Evolutionary conservation across 1,284 basidiomycete species (phyloP).

Genomic region (Marasmius fiardii): DNA sequence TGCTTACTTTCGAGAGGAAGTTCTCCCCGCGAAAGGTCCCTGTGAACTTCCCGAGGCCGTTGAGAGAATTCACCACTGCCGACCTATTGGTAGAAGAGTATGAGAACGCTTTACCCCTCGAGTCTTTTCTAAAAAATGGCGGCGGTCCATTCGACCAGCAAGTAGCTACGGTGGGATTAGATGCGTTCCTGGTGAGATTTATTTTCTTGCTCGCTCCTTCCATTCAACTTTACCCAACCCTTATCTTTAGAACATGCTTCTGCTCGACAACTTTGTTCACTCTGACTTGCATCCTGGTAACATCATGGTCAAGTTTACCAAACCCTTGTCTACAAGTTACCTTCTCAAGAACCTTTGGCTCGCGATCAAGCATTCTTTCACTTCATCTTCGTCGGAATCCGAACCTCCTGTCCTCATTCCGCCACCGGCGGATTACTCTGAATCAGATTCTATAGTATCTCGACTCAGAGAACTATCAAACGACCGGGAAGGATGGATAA

Average conservation of each 20-base stretch:
- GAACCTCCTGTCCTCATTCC: conserved; percentile 30
- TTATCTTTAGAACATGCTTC: conserved; percentile 83
- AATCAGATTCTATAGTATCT: conserved; percentile 69
- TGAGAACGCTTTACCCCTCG: conserved; percentile 90
- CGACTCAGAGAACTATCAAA: conserved; percentile 56
- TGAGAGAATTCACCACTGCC: conserved; percentile 74
- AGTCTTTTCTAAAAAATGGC: conserved; percentile 84
- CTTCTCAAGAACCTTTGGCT: conserved; percentile 55
- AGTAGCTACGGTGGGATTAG: conserved; percentile 90
- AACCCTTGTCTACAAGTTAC: conserved; percentile 64
- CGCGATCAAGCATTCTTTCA: conserved; percentile 29
- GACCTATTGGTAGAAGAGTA: conserved; percentile 92
- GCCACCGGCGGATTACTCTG: conserved; percentile 32
- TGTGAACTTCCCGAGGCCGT: conserved; percentile 88
- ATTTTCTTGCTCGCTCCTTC: conserved; percentile 3
- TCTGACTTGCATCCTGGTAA: conserved; percentile 94
- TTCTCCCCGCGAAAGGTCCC: conserved; percentile 79
- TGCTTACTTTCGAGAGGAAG: conserved; percentile 84
- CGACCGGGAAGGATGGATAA: conserved; percentile 67
- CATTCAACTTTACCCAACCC: conserved; percentile 10
- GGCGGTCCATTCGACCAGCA: conserved; percentile 89
- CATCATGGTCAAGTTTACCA: conserved; percentile 96
- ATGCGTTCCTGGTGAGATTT: conserved; percentile 84
- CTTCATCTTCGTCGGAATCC: conserved; percentile 34
- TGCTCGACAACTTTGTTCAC: conserved; percentile 98